Base-by-base conservation (phyloP, 768 basidiomycete genomes). In the Lentinula boryana region DNA sequence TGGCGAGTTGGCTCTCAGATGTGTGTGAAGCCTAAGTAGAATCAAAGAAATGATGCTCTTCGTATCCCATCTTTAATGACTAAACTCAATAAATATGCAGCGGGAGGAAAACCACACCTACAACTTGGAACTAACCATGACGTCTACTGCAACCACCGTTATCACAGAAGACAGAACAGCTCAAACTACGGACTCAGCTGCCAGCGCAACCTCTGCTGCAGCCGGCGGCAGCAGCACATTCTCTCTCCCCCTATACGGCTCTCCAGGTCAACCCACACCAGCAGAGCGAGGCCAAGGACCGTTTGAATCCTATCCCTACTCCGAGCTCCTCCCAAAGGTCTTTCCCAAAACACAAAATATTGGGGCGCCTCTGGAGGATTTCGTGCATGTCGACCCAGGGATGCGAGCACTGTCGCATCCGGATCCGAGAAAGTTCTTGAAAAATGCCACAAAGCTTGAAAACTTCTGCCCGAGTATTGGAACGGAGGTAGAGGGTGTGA, bases 361-460 rank as follows among this genome's bases (percentile, higher is more conserved):
- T 36, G 79, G 79, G 53, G 79, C 81, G 15, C 80, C 84, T 5
- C 74, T 86, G 58, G 70, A 70, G 31, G 78, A 80, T 1, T 87
- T 83, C 66, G 78, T 81, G 61, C 84, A 86, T 63, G 71, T 75
- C 64, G 85, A 87, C 66, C 85, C 86, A 1, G 85, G 80, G 6
- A 64, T 68, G n/a, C 76, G 80, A 36, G 86, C 85, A 2, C 72
- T 83, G 59, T 62, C 69, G 46, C 83, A 84, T 66, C 68, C 74
- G 2, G 75, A 83, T 55, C 82, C 85, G 1, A 75, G 76, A 31
- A 69, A 78, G 10, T 85, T 86, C 75, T 73, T 86, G 21, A 69
- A 75, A 4, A 69, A 69, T 56, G 83, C 83, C 12, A 72, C 68
- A 2, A 74, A 69, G 57, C 65, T 79, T 32, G 65, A 71, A 36